Evolutionary conservation across 176 grass and related monocot genomes (phyloP).

Genomic region (Secale cereale): DNA sequence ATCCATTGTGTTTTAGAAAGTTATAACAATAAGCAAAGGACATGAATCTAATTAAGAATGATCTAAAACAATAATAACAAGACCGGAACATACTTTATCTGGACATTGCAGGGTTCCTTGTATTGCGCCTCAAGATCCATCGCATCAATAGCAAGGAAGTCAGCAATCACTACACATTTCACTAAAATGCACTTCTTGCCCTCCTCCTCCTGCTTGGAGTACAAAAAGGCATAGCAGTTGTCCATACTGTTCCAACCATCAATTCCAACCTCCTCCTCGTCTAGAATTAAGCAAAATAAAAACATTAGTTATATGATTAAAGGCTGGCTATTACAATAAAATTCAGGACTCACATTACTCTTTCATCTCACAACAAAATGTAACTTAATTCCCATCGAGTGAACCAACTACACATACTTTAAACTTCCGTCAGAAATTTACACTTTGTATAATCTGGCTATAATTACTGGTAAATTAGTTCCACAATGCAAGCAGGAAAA

Average conservation of each 20-base stretch:
- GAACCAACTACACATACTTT: not conserved
- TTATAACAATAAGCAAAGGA: not conserved
- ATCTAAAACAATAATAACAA: not conserved
- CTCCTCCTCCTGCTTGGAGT: constrained; percentile 53
- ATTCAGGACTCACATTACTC: not conserved
- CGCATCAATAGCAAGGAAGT: constrained; percentile 59
- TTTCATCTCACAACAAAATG: not conserved
- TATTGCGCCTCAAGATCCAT: constrained; percentile 43
- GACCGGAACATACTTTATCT: constrained; percentile 61
- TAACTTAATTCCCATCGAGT: not conserved
- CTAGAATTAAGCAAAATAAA: constrained; percentile 17
- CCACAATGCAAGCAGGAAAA: not conserved
- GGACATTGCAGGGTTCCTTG: constrained; percentile 41
- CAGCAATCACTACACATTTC: constrained; percentile 59
- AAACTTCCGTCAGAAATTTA: not conserved
- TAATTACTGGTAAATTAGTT: not conserved
- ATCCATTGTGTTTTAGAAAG: not conserved
- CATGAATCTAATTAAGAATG: not conserved
- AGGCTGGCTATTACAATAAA: constrained; percentile 1
- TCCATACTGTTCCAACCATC: constrained; percentile 80
- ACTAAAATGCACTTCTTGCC: constrained; percentile 48
- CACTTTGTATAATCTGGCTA: not conserved
- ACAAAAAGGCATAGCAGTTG: constrained; percentile 65
- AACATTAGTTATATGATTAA: not conserved
- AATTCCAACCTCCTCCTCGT: constrained; percentile 55